Evolutionary conservation across 1,284 basidiomycete species (phyloP).

Genomic region (Omphalotus olearius): DNA sequence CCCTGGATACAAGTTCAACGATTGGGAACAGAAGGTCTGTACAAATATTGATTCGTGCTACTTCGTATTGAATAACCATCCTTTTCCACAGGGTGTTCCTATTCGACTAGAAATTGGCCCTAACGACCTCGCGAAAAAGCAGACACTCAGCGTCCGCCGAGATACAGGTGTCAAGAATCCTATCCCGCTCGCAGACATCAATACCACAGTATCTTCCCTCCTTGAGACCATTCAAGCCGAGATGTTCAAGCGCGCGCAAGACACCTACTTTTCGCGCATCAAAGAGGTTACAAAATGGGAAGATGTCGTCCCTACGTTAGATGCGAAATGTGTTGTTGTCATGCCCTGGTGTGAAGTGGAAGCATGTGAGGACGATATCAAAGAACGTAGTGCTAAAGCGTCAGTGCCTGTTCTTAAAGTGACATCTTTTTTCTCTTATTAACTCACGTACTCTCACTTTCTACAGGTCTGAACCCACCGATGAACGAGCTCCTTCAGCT

Average conservation of each 20-base stretch:
- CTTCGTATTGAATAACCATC: background rate
- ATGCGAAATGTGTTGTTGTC: slow-evolving; percentile 84
- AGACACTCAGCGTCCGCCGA: slow-evolving; percentile 84
- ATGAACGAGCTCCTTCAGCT: slow-evolving; percentile 95
- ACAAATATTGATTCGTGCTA: slow-evolving; percentile 1
- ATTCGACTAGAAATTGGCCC: slow-evolving; percentile 97
- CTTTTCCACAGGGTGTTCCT: slow-evolving; percentile 77
- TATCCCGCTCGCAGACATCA: slow-evolving; percentile 66
- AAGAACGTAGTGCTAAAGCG: slow-evolving; percentile 86
- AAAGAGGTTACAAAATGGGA: slow-evolving; percentile 84
- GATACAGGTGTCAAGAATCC: slow-evolving; percentile 82
- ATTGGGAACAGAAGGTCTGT: slow-evolving; percentile 94
- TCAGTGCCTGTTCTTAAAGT: slow-evolving; percentile 41
- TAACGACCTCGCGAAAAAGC: slow-evolving; percentile 82
- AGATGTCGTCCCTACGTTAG: slow-evolving; percentile 86
- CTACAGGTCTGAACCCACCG: slow-evolving; percentile 75
- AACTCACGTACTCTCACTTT: slow-evolving; percentile 1
- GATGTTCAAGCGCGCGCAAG: slow-evolving; percentile 83
- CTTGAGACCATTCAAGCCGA: slow-evolving; percentile 87
- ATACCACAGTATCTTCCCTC: slow-evolving; percentile 53
- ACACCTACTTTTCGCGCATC: slow-evolving; percentile 71
- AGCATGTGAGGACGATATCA: slow-evolving; percentile 97
- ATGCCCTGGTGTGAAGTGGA: slow-evolving; percentile 98
- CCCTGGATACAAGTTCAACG: slow-evolving; percentile 98
- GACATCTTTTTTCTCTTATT: slow-evolving; percentile 11